Evolutionary conservation across 78 protist genomes (phyloP).

Genomic region (Speleostelium caveatum): DNA sequence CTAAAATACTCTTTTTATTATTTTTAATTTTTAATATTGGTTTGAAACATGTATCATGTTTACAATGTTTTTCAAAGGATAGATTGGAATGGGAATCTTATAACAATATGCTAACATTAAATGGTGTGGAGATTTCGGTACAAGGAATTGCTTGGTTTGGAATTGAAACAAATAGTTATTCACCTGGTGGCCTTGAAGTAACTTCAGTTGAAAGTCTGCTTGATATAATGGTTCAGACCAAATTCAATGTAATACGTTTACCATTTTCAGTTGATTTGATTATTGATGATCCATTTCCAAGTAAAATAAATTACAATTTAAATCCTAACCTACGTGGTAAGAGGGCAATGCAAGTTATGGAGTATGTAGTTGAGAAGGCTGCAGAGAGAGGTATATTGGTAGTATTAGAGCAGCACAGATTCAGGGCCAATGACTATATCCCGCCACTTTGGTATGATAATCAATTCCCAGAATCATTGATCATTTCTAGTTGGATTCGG

Average conservation of each 20-base stretch:
- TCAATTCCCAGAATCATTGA: slow-evolving; percentile 27
- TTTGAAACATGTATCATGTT: too few species aligned
- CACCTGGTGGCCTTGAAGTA: slow-evolving; percentile 60
- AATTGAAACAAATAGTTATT: slow-evolving; percentile 32
- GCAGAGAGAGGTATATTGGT: slow-evolving; percentile 69
- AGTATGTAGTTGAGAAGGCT: slow-evolving; percentile 10
- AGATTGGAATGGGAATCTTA: slow-evolving; percentile 12
- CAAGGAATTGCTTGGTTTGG: slow-evolving; percentile 81
- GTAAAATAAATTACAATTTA: slow-evolving; percentile 19
- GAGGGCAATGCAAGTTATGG: slow-evolving; percentile 61
- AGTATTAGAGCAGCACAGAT: slow-evolving; percentile 72
- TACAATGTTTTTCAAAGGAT: not conserved
- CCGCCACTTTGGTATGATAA: slow-evolving; percentile 47
- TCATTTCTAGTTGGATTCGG: slow-evolving; percentile 19
- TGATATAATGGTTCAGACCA: slow-evolving; percentile 32
- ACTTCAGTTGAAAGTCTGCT: slow-evolving; percentile 51
- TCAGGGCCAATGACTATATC: slow-evolving; percentile 51
- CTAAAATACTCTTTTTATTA: too few species aligned
- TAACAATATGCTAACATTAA: not conserved
- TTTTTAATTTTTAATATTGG: too few species aligned
- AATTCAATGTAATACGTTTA: slow-evolving; percentile 80
- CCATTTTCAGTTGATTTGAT: slow-evolving; percentile 75
- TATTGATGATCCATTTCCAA: slow-evolving; percentile 20
- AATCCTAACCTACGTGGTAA: slow-evolving; percentile 37
- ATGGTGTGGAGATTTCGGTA: slow-evolving; percentile 11